Evolutionary conservation across 345 rosid genomes (phyloP).

Genomic region (Salix brachista): DNA sequence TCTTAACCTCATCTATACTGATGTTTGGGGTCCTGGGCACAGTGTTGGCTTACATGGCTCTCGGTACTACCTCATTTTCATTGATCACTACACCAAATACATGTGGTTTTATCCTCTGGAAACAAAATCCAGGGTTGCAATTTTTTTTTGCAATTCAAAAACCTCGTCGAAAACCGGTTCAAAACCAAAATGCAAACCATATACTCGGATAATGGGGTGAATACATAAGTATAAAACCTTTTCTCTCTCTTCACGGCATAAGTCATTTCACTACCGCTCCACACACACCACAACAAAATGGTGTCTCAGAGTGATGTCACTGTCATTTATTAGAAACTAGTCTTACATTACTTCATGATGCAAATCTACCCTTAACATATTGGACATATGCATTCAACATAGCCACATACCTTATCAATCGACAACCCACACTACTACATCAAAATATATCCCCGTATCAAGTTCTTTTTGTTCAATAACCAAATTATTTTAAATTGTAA

Average conservation of each 20-base stretch:
- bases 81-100: background rate
- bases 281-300: background rate
- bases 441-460: background rate
- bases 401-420: background rate
- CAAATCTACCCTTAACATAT: background rate
- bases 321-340: background rate
- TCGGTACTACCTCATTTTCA: no score
- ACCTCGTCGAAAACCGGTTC: fast-evolving
- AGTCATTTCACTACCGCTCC: background rate
- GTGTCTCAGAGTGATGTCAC: background rate
- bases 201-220: background rate
- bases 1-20: background rate
- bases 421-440: background rate
- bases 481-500: background rate
- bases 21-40: background rate
- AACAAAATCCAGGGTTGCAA: background rate
- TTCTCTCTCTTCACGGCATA: background rate
- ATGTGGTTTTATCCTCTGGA: background rate
- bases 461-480: background rate
- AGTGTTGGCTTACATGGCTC: background rate
- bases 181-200: background rate
- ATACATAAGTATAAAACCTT: no score
- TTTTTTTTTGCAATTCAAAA: background rate
- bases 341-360: background rate
- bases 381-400: background rate